Percentiles rank a stretch among this genome's conserved stretches.
Conservation (phyloP, 2,329 filamentous ascomycete species). For the Penicillium occitanis region DNA sequence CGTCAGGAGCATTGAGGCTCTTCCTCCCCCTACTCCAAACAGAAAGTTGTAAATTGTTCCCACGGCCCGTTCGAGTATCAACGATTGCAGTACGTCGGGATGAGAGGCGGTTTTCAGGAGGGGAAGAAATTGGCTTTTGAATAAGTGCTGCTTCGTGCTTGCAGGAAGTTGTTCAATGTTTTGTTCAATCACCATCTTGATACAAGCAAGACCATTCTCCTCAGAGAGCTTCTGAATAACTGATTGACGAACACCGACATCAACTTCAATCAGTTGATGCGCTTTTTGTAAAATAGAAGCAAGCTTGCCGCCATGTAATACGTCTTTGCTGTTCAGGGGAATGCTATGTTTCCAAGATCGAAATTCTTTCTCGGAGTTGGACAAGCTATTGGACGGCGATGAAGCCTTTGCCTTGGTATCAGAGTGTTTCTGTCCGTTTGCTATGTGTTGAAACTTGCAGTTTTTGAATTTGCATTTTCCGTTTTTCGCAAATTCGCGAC, state of each 20-base stretch:
- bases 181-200: conserved; percentile 31
- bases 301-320: conserved; percentile 14
- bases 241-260: conserved; percentile 28
- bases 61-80: conserved; percentile 44
- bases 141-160: conserved; percentile 23
- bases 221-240: conserved; percentile 32
- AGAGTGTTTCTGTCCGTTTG: background rate
- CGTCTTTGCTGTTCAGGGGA: background rate
- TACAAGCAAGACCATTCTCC: conserved; percentile 32
- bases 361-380: conserved; percentile 4
- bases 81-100: conserved; percentile 42
- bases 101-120: conserved; percentile 46
- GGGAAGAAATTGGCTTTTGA: conserved; percentile 36
- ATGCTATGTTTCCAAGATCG: conserved; percentile 3
- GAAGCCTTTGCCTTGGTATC: background rate
- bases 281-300: conserved; percentile 29
- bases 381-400: background rate
- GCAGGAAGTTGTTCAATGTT: conserved; percentile 24
- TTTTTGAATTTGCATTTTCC: conserved; percentile 13
- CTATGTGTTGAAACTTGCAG: conserved; percentile 8
- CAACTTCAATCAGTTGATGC: conserved; percentile 27
- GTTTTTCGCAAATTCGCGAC: conserved; percentile 1
- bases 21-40: conserved; percentile 43
- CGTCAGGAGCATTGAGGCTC: conserved; percentile 38
- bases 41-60: conserved; percentile 49